phyloP scores from a whole-genome alignment of 1,284 basidiomycete genomes.

The Vanrija pseudolonga region DNA sequence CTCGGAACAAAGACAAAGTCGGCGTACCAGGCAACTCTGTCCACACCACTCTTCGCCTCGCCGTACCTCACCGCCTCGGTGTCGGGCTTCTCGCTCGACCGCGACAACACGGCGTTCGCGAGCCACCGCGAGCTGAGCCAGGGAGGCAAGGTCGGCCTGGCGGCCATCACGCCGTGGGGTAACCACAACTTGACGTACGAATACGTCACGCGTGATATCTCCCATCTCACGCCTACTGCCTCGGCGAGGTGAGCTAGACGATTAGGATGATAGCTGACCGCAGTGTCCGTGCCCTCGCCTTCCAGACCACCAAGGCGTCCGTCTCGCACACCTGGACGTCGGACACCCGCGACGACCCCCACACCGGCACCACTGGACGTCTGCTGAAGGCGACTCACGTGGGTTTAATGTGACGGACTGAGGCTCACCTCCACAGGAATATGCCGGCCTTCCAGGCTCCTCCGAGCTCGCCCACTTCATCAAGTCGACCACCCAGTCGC shows the following conservation, averaged over 20 bases:
- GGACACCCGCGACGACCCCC: slow-evolving; percentile 74
- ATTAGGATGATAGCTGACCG: slow-evolving; percentile 4
- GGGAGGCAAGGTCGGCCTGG: slow-evolving; percentile 46
- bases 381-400: slow-evolving; percentile 61
- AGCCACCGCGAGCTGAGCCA: slow-evolving; percentile 50
- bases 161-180: slow-evolving; percentile 52
- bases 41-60: slow-evolving; percentile 45
- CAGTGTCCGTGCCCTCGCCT: slow-evolving; percentile 78
- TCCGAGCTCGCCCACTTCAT: slow-evolving; percentile 59
- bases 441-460: slow-evolving; percentile 72
- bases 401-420: background rate
- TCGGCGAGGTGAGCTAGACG: slow-evolving; percentile 64
- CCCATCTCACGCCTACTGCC: slow-evolving; percentile 65
- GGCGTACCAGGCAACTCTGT: slow-evolving; percentile 58
- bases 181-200: slow-evolving; percentile 78
- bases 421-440: slow-evolving; percentile 52
- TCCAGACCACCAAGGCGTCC: slow-evolving; percentile 75
- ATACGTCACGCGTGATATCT: slow-evolving; percentile 69
- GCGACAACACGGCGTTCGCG: slow-evolving; percentile 53
- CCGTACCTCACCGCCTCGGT: slow-evolving; percentile 43
- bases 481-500: slow-evolving; percentile 67
- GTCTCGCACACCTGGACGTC: slow-evolving; percentile 71
- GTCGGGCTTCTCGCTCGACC: slow-evolving; percentile 49
- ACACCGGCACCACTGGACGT: slow-evolving; percentile 62
- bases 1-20: slow-evolving; percentile 84